Percentiles rank a stretch among this genome's conserved stretches.
phyloP scores from a whole-genome alignment of 176 grass and related monocot genomes.

The Microstegium vimineum region DNA sequence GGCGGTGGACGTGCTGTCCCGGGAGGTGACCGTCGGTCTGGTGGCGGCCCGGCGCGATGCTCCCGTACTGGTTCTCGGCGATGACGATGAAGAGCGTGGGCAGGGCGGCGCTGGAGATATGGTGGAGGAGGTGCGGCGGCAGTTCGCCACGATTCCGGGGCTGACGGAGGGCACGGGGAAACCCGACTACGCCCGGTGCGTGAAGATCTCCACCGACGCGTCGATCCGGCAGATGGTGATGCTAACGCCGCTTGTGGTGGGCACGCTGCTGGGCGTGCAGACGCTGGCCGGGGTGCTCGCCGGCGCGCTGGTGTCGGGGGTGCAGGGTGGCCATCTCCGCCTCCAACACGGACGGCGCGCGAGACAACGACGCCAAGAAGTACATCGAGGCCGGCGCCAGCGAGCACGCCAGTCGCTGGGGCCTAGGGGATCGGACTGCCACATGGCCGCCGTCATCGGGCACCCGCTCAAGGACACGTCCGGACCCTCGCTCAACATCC shows the following conservation, averaged over 20 bases:
- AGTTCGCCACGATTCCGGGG: constrained; percentile 45
- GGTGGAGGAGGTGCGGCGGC: constrained; percentile 51
- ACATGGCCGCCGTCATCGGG: constrained; percentile 51
- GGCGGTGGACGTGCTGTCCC: constrained; percentile 30
- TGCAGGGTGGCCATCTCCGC: constrained; percentile 55
- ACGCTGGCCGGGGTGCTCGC: constrained; percentile 49
- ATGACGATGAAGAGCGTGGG: constrained; percentile 63
- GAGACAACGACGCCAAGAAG: constrained; percentile 66
- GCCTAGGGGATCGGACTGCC: constrained; percentile 44
- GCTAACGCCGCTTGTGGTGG: constrained; percentile 48
- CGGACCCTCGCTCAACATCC: constrained; percentile 57
- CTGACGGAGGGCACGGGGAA: constrained; percentile 37
- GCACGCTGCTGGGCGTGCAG: constrained; percentile 46
- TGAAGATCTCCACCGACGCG: constrained; percentile 53
- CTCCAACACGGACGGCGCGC: constrained; percentile 46
- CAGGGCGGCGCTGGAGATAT: constrained; percentile 46
- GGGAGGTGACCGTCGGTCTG: constrained; percentile 43
- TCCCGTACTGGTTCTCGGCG: constrained; percentile 57
- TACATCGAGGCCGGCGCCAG: constrained; percentile 57
- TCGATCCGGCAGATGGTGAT: constrained; percentile 57
- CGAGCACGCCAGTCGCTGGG: constrained; percentile 46
- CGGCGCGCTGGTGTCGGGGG: constrained; percentile 42
- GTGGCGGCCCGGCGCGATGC: constrained; percentile 54
- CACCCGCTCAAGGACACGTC: constrained; percentile 60
- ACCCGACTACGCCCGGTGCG: constrained; percentile 44